A percentile compares a stretch with the other conserved stretches of the same genome.
Evolutionary conservation across 208 protist species (phyloP).

Genomic region (Trypanosoma boissoni): DNA sequence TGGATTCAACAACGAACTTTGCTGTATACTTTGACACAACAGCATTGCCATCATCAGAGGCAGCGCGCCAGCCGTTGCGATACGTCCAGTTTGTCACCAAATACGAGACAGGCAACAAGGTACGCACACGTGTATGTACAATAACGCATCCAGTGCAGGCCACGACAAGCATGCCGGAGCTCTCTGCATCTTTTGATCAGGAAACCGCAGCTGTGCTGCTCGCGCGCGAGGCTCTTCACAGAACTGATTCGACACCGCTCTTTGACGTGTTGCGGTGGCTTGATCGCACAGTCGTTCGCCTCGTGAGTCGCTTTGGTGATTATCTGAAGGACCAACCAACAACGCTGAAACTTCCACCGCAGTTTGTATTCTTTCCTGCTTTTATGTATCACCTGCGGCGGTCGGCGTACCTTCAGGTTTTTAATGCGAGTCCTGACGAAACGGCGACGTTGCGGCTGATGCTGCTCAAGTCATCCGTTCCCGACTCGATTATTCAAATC

Average conservation of each 20-base stretch:
- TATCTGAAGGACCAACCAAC: conserved; percentile 91
- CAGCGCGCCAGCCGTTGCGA: conserved; percentile 37
- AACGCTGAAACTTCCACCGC: conserved; percentile 85
- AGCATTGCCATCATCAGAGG: conserved; percentile 28
- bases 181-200: conserved; percentile 95
- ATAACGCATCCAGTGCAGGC: conserved; percentile 45
- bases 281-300: conserved; percentile 97
- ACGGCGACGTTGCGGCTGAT: conserved; percentile 96
- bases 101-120: conserved; percentile 92
- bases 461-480: conserved; percentile 93
- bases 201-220: conserved; percentile 97
- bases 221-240: conserved; percentile 95
- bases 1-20: conserved; percentile 93
- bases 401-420: conserved; percentile 96
- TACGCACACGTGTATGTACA: conserved; percentile 89
- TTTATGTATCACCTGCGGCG: conserved; percentile 99
- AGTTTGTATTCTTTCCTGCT: conserved; percentile 97
- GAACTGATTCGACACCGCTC: conserved; percentile 94
- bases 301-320: conserved; percentile 94
- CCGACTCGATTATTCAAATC: conserved; percentile 97
- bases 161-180: conserved; percentile 58
- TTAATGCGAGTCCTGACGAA: conserved; percentile 98
- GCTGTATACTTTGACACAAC: conserved; percentile 98
- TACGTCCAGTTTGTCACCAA: conserved; percentile 95
- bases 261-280: conserved; percentile 99